Evolutionary conservation across 179 eudicot species (phyloP).

Genomic region (Beta lomatogona): DNA sequence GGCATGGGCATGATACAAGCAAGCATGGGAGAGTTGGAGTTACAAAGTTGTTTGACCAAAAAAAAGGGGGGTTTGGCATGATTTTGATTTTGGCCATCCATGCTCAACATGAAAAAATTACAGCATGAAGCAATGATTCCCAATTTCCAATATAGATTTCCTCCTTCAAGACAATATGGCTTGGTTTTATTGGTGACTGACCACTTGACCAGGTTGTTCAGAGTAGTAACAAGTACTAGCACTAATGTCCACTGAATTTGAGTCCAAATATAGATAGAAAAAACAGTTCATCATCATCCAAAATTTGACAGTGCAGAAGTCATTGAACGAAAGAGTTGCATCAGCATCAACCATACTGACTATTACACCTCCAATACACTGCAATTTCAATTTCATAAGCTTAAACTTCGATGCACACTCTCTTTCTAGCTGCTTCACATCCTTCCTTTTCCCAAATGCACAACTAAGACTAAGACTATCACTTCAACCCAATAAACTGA

Average conservation of each 20-base stretch:
- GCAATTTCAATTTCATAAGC: too few relatives aligned
- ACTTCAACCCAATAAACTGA: neutral
- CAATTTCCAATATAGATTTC: neutral
- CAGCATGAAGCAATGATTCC: neutral
- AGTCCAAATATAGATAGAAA: neutral
- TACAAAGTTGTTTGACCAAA: too few relatives aligned
- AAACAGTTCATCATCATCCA: too few relatives aligned
- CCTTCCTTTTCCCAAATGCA: neutral
- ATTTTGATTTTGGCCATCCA: neutral
- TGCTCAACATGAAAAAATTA: neutral
- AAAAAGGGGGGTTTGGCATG: neutral
- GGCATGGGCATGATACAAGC: neutral
- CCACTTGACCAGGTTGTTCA: neutral
- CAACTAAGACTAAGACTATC: neutral
- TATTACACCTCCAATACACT: too few relatives aligned
- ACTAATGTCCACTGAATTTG: neutral
- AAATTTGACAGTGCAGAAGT: too few relatives aligned
- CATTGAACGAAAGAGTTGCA: too few relatives aligned
- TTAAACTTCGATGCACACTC: neutral
- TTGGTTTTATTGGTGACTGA: neutral
- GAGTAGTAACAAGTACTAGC: neutral
- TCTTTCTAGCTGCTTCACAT: too few relatives aligned
- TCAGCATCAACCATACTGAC: too few relatives aligned
- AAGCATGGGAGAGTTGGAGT: neutral
- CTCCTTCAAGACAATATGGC: neutral